These are phyloP conservation scores for Chenopodium formosanum DNA, from an alignment of 148 eudicot species.

Conservation along the genomic window DNA sequence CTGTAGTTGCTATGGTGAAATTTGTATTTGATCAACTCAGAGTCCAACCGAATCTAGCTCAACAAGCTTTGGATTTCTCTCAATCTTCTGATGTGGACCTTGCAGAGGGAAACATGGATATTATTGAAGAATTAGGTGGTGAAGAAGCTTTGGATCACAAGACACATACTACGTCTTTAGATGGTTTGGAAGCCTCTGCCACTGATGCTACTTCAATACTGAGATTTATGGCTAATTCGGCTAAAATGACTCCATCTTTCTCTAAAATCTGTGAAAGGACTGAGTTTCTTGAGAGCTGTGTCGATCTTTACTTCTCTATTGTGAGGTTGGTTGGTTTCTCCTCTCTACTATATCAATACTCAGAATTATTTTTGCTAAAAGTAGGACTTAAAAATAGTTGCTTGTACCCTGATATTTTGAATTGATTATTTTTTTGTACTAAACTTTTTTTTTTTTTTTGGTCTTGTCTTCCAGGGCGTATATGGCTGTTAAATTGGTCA, in stretches of 20 bases:
- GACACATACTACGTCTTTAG: conserved; percentile 59
- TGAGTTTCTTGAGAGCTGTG: conserved; percentile 87
- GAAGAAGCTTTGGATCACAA: conserved; percentile 78
- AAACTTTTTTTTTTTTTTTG: neutral
- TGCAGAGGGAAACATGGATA: conserved; percentile 60
- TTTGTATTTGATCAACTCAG: conserved; percentile 67
- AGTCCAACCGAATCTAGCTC: conserved; percentile 53
- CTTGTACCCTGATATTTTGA: neutral
- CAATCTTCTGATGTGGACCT: conserved; percentile 61
- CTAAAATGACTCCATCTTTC: conserved; percentile 72
- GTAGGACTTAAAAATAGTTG: too few relatives aligned
- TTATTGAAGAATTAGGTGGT: conserved; percentile 78
- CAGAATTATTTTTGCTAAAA: neutral
- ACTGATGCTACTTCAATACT: conserved; percentile 83
- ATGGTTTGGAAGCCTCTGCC: conserved; percentile 82
- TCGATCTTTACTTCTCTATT: conserved; percentile 81
- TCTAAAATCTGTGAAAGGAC: conserved; percentile 67
- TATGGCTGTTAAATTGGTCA: conserved; percentile 67
- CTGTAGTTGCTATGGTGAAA: conserved; percentile 72
- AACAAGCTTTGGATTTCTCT: conserved; percentile 59
- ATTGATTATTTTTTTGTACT: neutral
- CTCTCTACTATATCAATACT: neutral
- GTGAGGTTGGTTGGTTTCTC: conserved; percentile 53
- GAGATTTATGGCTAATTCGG: conserved; percentile 86
- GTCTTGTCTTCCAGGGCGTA: conserved; percentile 56